These are phyloP conservation scores for Asterophora lycoperdoides DNA, from an alignment of 768 basidiomycete species.

Conservation along the genomic window DNA sequence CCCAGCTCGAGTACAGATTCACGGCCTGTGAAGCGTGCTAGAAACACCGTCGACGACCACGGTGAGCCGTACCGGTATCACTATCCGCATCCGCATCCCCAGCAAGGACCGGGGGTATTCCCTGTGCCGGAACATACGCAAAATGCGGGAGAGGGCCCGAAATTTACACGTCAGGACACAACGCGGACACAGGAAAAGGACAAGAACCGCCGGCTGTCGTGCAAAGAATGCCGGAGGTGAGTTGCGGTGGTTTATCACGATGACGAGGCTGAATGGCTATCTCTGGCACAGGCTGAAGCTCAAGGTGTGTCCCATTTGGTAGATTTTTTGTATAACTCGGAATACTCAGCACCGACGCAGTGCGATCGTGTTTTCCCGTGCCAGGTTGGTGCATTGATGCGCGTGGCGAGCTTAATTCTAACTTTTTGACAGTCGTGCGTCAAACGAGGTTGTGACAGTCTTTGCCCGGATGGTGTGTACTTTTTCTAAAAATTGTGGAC, in stretches of 20 bases:
- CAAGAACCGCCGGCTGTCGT: constrained; percentile 42
- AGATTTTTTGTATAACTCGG: background rate
- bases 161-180: constrained; percentile 3
- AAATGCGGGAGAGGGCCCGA: background rate
- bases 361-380: constrained; percentile 66
- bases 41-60: background rate
- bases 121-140: background rate
- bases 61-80: background rate
- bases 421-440: constrained; percentile 47
- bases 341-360: constrained; percentile 24
- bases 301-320: constrained; percentile 31
- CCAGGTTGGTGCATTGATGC: constrained; percentile 31
- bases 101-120: constrained; percentile 1
- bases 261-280: background rate
- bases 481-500: constrained; percentile 1
- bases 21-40: constrained; percentile 6
- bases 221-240: constrained; percentile 49
- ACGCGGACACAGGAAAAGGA: constrained; percentile 34
- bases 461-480: constrained; percentile 52
- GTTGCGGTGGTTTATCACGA: constrained; percentile 4
- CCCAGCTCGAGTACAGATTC: background rate
- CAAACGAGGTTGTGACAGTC: constrained; percentile 60
- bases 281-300: constrained; percentile 38
- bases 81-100: background rate
- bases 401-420: constrained; percentile 10